Percentiles rank a stretch among this genome's conserved stretches.
phyloP scores from a whole-genome alignment of 805 yeast species.

The Wickerhamomyces bisporus region DNA sequence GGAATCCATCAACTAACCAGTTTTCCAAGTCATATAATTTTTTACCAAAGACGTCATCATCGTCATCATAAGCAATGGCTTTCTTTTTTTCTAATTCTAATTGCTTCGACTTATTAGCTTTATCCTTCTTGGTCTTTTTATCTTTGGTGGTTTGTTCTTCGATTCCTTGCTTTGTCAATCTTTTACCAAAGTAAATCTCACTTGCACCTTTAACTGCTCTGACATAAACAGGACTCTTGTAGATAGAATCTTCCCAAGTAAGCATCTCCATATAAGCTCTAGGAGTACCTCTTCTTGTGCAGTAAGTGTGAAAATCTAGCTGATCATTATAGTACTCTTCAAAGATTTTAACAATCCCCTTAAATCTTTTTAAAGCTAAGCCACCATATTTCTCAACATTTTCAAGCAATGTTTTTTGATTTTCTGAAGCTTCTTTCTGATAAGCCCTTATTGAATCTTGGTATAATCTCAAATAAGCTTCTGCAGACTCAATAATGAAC shows the following conservation, averaged over 20 bases:
- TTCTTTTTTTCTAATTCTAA: slow-evolving; percentile 47
- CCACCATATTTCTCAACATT: slow-evolving; percentile 50
- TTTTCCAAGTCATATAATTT: slow-evolving; percentile 29
- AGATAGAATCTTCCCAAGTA: slow-evolving; percentile 77
- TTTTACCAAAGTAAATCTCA: slow-evolving; percentile 35
- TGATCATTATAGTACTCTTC: slow-evolving; percentile 77
- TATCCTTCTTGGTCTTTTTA: slow-evolving; percentile 55
- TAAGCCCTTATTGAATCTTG: slow-evolving; percentile 33
- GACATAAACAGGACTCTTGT: slow-evolving; percentile 62
- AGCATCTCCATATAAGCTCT: slow-evolving; percentile 74
- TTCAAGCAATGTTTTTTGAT: slow-evolving; percentile 16
- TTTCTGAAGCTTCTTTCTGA: neutral
- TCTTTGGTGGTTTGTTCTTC: slow-evolving; percentile 23
- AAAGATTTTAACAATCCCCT: slow-evolving; percentile 61
- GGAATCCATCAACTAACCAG: slow-evolving; percentile 38
- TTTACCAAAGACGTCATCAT: slow-evolving; percentile 58
- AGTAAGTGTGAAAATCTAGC: slow-evolving; percentile 89
- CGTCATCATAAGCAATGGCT: slow-evolving; percentile 37
- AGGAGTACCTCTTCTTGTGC: slow-evolving; percentile 86
- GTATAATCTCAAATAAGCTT: slow-evolving; percentile 65
- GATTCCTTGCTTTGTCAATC: slow-evolving; percentile 10
- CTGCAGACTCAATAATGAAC: slow-evolving; percentile 83
- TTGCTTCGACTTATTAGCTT: slow-evolving; percentile 47
- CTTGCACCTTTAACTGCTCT: slow-evolving; percentile 66
- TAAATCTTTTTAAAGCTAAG: slow-evolving; percentile 73